phyloP scores from a whole-genome alignment of 2,329 filamentous ascomycete species.

The Tolypocladium endophyticum region DNA sequence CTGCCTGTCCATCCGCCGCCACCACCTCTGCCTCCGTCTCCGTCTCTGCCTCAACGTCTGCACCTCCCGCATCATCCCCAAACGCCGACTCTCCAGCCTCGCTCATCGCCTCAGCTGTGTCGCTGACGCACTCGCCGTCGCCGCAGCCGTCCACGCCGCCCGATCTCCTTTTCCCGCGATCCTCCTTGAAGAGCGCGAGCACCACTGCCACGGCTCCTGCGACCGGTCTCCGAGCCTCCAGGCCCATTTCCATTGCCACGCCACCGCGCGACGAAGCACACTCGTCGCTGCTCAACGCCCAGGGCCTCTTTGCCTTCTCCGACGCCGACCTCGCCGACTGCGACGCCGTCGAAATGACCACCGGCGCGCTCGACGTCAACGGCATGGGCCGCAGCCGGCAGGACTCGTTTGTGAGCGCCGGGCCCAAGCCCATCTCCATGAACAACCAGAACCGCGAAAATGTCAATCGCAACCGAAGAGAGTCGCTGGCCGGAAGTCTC shows the following conservation, averaged over 20 bases:
- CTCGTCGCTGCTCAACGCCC: constrained; percentile 11
- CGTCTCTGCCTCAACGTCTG: not conserved
- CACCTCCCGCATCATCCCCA: constrained; percentile 11
- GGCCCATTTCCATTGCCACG: constrained; percentile 24
- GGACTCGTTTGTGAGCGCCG: constrained; percentile 56
- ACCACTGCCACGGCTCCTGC: constrained; percentile 7
- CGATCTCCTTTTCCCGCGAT: constrained; percentile 11
- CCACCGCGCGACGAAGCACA: constrained; percentile 11
- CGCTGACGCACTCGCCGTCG: constrained; percentile 24
- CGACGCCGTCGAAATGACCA: constrained; percentile 42
- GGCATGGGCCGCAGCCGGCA: constrained; percentile 46
- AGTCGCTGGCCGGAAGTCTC: constrained; percentile 53
- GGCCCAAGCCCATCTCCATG: constrained; percentile 57
- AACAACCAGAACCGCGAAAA: constrained; percentile 52
- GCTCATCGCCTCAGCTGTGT: constrained; percentile 18
- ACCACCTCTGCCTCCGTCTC: not conserved
- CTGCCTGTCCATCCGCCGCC: constrained; percentile 6
- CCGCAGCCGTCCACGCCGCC: constrained; percentile 22
- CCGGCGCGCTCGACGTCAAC: constrained; percentile 47
- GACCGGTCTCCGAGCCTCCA: constrained; percentile 15
- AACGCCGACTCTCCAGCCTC: constrained; percentile 22
- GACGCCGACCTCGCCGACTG: constrained; percentile 16
- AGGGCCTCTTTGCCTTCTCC: constrained; percentile 12
- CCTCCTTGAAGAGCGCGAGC: constrained; percentile 3
- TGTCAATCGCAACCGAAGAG: constrained; percentile 46